Percentiles rank a stretch among this genome's conserved stretches.
These are phyloP conservation scores for Ananas comosus DNA, from an alignment of 176 grass and related monocot genomes.

Conservation along the genomic window DNA sequence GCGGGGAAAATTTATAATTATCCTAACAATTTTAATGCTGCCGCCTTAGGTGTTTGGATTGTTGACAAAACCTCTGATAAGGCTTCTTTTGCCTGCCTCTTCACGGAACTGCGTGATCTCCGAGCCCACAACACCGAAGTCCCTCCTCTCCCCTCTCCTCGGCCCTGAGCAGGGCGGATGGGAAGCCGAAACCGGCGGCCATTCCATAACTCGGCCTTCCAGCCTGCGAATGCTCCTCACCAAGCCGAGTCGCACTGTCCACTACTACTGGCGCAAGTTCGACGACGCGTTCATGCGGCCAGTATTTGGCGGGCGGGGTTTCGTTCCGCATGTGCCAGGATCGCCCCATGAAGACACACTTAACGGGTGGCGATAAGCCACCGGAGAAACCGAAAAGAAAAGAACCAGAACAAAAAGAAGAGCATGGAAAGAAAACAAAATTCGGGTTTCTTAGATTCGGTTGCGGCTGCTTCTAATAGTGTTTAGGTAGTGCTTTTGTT, in stretches of 20 bases:
- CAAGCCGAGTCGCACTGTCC: constrained; percentile 74
- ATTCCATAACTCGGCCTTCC: constrained; percentile 42
- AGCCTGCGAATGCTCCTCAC: constrained; percentile 88
- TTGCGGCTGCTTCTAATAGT: not conserved
- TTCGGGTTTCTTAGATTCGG: not conserved
- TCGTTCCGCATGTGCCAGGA: constrained; percentile 65
- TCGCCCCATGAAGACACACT: constrained; percentile 60
- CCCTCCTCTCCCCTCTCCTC: constrained; percentile 47
- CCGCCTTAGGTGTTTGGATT: constrained; percentile 69
- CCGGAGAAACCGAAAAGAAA: not conserved
- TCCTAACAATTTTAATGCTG: constrained; percentile 1
- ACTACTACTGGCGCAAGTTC: constrained; percentile 98
- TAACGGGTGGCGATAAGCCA: constrained; percentile 16
- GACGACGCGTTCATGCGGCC: constrained; percentile 91
- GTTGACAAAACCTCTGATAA: constrained; percentile 89
- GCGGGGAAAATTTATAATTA: not conserved
- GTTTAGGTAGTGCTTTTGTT: not conserved
- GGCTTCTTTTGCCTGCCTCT: constrained; percentile 39
- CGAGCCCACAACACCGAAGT: constrained; percentile 69
- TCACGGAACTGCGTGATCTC: constrained; percentile 15
- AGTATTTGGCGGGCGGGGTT: constrained; percentile 77
- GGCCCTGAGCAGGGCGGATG: constrained; percentile 35
- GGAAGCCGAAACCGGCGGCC: constrained; percentile 29
- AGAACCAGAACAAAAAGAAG: not conserved
- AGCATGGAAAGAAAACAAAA: not conserved